phyloP scores from a whole-genome alignment of 2,329 filamentous ascomycete species.

The Boeremia exigua region DNA sequence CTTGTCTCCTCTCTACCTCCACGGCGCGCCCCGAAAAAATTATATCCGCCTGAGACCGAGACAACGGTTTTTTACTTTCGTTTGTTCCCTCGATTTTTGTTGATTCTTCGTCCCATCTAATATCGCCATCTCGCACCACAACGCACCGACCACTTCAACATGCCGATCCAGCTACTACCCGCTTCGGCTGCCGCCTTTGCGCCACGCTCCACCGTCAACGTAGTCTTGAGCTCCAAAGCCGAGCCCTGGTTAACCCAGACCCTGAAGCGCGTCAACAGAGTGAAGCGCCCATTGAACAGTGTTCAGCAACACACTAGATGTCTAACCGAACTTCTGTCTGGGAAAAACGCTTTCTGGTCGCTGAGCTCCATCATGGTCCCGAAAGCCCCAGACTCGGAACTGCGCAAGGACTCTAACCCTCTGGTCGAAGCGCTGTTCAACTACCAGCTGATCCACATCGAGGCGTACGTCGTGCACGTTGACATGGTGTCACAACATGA shows the following conservation, averaged over 20 bases:
- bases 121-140: slow-evolving; percentile 39
- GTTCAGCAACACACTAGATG: slow-evolving; percentile 94
- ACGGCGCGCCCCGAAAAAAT: slow-evolving; percentile 46
- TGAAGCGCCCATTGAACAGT: slow-evolving; percentile 97
- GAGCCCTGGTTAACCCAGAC: slow-evolving; percentile 97
- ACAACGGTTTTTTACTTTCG: slow-evolving; percentile 43
- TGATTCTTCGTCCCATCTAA: slow-evolving; percentile 47
- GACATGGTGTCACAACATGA: slow-evolving; percentile 98
- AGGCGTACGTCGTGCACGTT: slow-evolving; percentile 98
- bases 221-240: slow-evolving; percentile 89
- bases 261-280: slow-evolving; percentile 92
- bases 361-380: slow-evolving; percentile 90
- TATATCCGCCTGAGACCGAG: slow-evolving; percentile 47
- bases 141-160: slow-evolving; percentile 51
- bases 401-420: slow-evolving; percentile 81
- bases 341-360: slow-evolving; percentile 90
- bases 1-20: slow-evolving; percentile 41
- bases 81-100: slow-evolving; percentile 30
- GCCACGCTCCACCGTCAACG: slow-evolving; percentile 89
- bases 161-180: slow-evolving; percentile 92
- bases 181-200: slow-evolving; percentile 97
- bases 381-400: slow-evolving; percentile 84
- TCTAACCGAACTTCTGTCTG: slow-evolving; percentile 91
- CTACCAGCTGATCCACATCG: slow-evolving; percentile 90
- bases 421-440: slow-evolving; percentile 88